Percentiles rank a stretch among this genome's conserved stretches.
These are phyloP conservation scores for Cyberlindnera xishuangbannaensis DNA, from an alignment of 805 yeast species.

Conservation along the genomic window DNA sequence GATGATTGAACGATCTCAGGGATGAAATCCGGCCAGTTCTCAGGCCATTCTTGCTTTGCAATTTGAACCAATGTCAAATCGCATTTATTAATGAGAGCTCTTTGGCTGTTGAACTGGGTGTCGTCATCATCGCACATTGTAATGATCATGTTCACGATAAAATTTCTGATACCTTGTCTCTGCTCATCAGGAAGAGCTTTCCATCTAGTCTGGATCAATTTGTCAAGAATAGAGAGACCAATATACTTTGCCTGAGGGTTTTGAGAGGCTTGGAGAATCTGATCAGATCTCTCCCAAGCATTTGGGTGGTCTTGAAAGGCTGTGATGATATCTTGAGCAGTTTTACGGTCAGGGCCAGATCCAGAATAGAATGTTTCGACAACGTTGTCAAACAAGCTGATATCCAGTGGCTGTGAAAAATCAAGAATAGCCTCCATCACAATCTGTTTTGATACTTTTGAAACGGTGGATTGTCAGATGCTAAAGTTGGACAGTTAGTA, in stretches of 20 bases:
- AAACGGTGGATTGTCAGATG: not conserved
- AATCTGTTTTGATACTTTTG: not conserved
- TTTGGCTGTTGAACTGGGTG: slow-evolving; percentile 58
- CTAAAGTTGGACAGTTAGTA: slow-evolving; percentile 1
- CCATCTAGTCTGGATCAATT: slow-evolving; percentile 89
- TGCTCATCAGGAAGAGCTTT: slow-evolving; percentile 85
- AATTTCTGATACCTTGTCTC: slow-evolving; percentile 88
- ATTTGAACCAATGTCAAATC: slow-evolving; percentile 92
- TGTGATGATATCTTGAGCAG: slow-evolving; percentile 66
- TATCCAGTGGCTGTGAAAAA: slow-evolving; percentile 78
- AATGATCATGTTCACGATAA: slow-evolving; percentile 89
- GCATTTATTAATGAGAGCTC: slow-evolving; percentile 84
- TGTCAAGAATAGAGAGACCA: slow-evolving; percentile 86
- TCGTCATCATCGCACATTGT: slow-evolving; percentile 87
- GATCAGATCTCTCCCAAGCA: slow-evolving; percentile 92
- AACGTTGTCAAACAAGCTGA: slow-evolving; percentile 70
- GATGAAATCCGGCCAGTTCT: slow-evolving; percentile 94
- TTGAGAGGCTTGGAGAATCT: slow-evolving; percentile 69
- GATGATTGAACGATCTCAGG: slow-evolving; percentile 88
- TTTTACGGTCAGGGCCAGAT: slow-evolving; percentile 57
- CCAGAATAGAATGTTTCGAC: slow-evolving; percentile 83
- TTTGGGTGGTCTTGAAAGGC: slow-evolving; percentile 91
- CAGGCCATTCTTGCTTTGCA: slow-evolving; percentile 98
- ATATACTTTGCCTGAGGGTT: slow-evolving; percentile 89
- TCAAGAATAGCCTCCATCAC: slow-evolving; percentile 84